Evolutionary conservation across 768 basidiomycete species (phyloP).

Genomic region (Pisolithus microcarpus): DNA sequence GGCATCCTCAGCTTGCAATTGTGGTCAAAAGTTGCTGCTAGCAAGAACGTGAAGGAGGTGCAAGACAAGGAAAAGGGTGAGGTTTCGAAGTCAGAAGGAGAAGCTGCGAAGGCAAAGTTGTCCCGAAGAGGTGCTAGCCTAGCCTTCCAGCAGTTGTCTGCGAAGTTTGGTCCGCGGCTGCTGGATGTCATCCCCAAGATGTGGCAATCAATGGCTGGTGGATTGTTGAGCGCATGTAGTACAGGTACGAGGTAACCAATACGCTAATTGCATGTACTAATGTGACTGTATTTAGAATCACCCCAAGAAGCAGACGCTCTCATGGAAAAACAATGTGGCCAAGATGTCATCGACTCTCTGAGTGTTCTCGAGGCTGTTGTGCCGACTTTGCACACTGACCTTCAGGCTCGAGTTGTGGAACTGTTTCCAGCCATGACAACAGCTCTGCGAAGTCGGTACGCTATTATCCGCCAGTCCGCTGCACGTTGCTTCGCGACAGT

Average conservation of each 20-base stretch:
- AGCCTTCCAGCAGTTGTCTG: conserved; percentile 74
- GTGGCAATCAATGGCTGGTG: conserved; percentile 89
- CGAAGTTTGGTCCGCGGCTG: conserved; percentile 64
- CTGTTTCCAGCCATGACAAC: conserved; percentile 72
- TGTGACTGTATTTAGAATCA: conserved; percentile 34
- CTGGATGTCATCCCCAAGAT: conserved; percentile 83
- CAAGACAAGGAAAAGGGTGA: conserved; percentile 37
- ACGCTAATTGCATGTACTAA: neutral
- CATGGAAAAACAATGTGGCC: conserved; percentile 70
- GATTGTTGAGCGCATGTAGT: conserved; percentile 60
- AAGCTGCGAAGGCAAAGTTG: conserved; percentile 56
- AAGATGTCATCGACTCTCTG: conserved; percentile 88
- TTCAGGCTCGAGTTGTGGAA: conserved; percentile 62
- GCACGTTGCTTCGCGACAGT: conserved; percentile 83
- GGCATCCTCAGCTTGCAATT: conserved; percentile 75
- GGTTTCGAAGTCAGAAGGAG: conserved; percentile 38
- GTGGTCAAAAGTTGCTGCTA: conserved; percentile 30
- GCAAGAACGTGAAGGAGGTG: conserved; percentile 32
- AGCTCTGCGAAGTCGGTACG: conserved; percentile 79
- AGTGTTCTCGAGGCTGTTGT: conserved; percentile 82
- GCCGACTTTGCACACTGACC: conserved; percentile 61
- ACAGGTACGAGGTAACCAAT: conserved; percentile 42
- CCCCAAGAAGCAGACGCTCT: conserved; percentile 52
- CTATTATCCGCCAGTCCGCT: conserved; percentile 84
- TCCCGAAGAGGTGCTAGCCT: conserved; percentile 80